These are phyloP conservation scores for Xylariaceae sp. DNA, from an alignment of 2,329 filamentous ascomycete genomes.

Conservation along the genomic window DNA sequence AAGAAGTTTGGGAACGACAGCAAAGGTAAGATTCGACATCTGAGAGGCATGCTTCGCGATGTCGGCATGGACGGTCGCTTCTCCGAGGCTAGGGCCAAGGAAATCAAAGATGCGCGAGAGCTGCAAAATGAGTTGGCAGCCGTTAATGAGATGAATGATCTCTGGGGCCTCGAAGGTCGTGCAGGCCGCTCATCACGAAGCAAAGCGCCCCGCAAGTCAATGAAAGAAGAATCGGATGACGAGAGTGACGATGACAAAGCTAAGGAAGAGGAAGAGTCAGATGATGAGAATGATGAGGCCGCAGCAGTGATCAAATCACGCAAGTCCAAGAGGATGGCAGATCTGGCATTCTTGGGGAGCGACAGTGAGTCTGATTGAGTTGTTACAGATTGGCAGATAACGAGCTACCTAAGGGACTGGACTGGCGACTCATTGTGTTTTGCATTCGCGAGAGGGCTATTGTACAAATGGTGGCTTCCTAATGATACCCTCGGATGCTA, in stretches of 20 bases:
- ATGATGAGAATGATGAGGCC: slow-evolving; percentile 29
- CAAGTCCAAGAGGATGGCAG: slow-evolving; percentile 45
- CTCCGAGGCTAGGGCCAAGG: slow-evolving; percentile 74
- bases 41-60: slow-evolving; percentile 74
- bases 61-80: slow-evolving; percentile 86
- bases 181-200: slow-evolving; percentile 41
- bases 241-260: slow-evolving; percentile 34
- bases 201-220: slow-evolving; percentile 31
- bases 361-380: slow-evolving; percentile 61
- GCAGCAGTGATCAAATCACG: slow-evolving; percentile 28
- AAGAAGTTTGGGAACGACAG: slow-evolving; percentile 66
- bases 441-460: neutral
- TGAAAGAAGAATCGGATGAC: slow-evolving; percentile 38
- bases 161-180: slow-evolving; percentile 62
- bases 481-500: slow-evolving; percentile 2
- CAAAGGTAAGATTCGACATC: slow-evolving; percentile 76
- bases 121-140: slow-evolving; percentile 78
- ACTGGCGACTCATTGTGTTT: slow-evolving; percentile 3
- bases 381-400: neutral
- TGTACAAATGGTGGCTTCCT: neutral
- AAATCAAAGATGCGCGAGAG: slow-evolving; percentile 85
- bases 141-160: slow-evolving; percentile 74
- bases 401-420: neutral
- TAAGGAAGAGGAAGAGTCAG: slow-evolving; percentile 30
- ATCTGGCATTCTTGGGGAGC: slow-evolving; percentile 63